Evolutionary conservation across 306 rosid species (phyloP), one percentile per base, ranked within the genome.

Genomic region (Vigna mungo): DNA sequence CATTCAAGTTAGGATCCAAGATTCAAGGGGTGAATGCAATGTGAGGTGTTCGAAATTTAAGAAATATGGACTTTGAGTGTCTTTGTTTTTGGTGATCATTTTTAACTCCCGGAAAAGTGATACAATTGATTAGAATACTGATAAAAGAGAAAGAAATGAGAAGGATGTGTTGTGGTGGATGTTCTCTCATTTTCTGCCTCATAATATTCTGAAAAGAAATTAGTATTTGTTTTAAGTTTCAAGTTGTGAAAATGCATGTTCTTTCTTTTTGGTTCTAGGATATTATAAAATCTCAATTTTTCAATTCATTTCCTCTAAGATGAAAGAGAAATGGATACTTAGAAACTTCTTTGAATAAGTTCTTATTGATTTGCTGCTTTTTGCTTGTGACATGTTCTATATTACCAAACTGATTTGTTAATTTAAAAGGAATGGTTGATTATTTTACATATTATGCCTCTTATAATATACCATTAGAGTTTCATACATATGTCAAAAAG

Each of bases 401-500:
- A 20, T 49, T 0, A 56, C 18, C 68, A 39, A 46, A 43, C 11
- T n/a, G 20, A 55, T 77, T 53, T 54, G 21, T 66, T 77, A 53
- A 3, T 66, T 67, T 54, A 44, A 41, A 76, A 63, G 20, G 55
- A 20, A 23, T 65, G 66, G 17, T 41, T 34, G 54, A 55, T 55
- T 47, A 46, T 46, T 46, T 51, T 18, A n/a, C 49, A 12, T 21
- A 21, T 39, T 14, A n/a, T 36, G 13, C 20, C 30, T 44, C 25
- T 47, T 7, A n/a, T 9, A 7, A 20, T 73, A 23, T 75, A 16
- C 37, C 67, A 20, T 58, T 68, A 13, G 64, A 55, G 34, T 23
- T 77, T 47, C 71, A 54, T 64, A 47, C 46, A 64, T 47, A 32
- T 77, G 56, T 34, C 21, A 16, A 59, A 51, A 18, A 56, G 64